Conservation (phyloP, 2,329 filamentous ascomycete species). For the Fusarium compactum region DNA sequence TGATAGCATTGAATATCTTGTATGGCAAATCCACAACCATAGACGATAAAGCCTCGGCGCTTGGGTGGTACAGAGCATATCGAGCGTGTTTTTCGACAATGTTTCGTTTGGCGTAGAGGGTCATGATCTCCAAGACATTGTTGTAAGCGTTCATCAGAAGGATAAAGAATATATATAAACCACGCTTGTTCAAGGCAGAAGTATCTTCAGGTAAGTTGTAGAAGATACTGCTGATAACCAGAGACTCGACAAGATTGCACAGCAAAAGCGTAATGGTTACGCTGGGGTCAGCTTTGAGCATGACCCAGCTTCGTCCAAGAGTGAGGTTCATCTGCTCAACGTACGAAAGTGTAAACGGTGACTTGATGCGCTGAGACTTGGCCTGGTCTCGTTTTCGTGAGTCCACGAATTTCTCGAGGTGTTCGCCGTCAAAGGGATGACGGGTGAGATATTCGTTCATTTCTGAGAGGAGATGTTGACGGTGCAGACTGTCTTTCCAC, state of each 20-base stretch:
- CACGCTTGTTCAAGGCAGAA: slow-evolving; percentile 17
- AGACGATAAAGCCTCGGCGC: slow-evolving; percentile 44
- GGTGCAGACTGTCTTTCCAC: slow-evolving; percentile 49
- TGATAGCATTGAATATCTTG: slow-evolving; percentile 49
- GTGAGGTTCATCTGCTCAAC: slow-evolving; percentile 38
- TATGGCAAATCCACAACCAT: slow-evolving; percentile 43
- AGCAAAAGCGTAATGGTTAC: slow-evolving; percentile 37
- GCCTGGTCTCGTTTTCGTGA: slow-evolving; percentile 45
- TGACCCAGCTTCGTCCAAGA: slow-evolving; percentile 36
- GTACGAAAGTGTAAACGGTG: slow-evolving; percentile 37
- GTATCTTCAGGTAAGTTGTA: slow-evolving; percentile 34
- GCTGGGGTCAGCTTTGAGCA: slow-evolving; percentile 42
- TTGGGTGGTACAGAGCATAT: slow-evolving; percentile 52
- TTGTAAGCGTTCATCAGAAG: slow-evolving; percentile 44
- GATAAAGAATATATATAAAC: slow-evolving; percentile 37
- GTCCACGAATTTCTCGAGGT: slow-evolving; percentile 43
- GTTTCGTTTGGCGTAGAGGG: slow-evolving; percentile 47
- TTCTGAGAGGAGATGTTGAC: slow-evolving; percentile 46
- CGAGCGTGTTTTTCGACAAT: slow-evolving; percentile 53
- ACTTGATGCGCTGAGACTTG: slow-evolving; percentile 36
- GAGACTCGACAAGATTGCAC: slow-evolving; percentile 39
- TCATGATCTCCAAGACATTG: slow-evolving; percentile 45
- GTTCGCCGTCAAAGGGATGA: slow-evolving; percentile 46
- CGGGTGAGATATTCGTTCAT: slow-evolving; percentile 48
- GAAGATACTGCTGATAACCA: slow-evolving; percentile 43